Conservation (phyloP, 2,329 filamentous ascomycete species). For the Nemania sp. region DNA sequence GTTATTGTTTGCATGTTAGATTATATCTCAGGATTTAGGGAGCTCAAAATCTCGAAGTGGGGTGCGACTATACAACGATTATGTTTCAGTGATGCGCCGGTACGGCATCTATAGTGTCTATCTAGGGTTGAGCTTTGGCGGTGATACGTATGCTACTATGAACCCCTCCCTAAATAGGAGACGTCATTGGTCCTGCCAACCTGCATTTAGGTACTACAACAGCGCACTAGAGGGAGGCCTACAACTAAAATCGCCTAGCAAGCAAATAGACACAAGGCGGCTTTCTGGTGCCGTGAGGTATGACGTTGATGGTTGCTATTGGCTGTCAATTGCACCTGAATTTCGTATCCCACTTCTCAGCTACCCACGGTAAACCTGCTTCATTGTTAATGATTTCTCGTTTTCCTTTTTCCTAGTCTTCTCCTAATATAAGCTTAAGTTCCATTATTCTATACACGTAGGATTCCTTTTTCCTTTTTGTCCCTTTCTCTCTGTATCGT, state of each 20-base stretch:
- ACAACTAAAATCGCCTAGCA: not conserved
- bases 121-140: no score
- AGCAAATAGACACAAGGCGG: not conserved
- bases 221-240: not conserved
- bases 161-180: no score
- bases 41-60: no score
- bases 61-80: no score
- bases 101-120: no score
- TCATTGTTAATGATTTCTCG: not conserved
- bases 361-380: not conserved
- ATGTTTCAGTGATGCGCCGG: no score
- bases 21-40: no score
- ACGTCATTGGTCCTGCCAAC: no score
- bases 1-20: no score
- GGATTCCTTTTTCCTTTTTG: not conserved
- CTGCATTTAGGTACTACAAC: not conserved
- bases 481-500: not conserved
- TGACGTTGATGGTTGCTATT: constrained; percentile 38
- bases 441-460: not conserved
- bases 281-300: constrained; percentile 15
- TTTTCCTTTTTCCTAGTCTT: not conserved
- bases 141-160: no score
- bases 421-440: not conserved
- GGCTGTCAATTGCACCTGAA: constrained; percentile 19
- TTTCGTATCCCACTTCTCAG: constrained; percentile 16